Evolutionary conservation across 441 rosid species (phyloP).

Genomic region (Pelargonium australe): DNA sequence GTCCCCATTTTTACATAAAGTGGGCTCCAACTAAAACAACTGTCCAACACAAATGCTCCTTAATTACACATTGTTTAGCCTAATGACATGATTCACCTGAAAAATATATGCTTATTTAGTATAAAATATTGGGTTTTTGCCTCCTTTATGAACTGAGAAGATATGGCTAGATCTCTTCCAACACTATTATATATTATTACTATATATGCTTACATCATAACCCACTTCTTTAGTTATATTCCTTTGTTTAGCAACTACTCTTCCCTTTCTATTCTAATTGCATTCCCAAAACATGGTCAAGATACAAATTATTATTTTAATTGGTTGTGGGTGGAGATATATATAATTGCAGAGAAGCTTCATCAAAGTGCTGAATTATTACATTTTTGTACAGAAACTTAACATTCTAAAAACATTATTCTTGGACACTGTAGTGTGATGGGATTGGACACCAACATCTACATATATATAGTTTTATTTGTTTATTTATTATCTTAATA

Average conservation of each 20-base stretch:
- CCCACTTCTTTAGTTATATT: slow-evolving; percentile 57
- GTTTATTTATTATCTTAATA: slow-evolving; percentile 13
- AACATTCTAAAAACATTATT: slow-evolving; percentile 23
- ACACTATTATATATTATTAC: slow-evolving; percentile 34
- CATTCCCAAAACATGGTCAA: slow-evolving; percentile 43
- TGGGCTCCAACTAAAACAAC: slow-evolving; percentile 46
- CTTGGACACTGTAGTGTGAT: slow-evolving; percentile 31
- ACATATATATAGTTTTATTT: slow-evolving; percentile 9
- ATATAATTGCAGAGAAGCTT: slow-evolving; percentile 38
- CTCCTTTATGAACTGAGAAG: slow-evolving; percentile 40
- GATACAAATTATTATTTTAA: slow-evolving; percentile 19
- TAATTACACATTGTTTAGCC: not conserved
- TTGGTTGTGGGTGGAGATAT: slow-evolving; percentile 33
- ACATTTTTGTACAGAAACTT: slow-evolving; percentile 33
- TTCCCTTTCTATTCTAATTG: slow-evolving; percentile 28
- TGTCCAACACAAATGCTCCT: slow-evolving; percentile 44
- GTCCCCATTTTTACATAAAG: slow-evolving; percentile 33
- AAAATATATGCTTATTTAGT: slow-evolving; percentile 37
- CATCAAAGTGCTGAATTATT: slow-evolving; percentile 41
- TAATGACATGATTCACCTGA: slow-evolving; percentile 50
- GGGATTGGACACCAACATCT: slow-evolving; percentile 37
- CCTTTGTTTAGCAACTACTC: slow-evolving; percentile 53
- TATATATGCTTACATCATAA: slow-evolving; percentile 61
- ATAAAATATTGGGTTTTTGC: slow-evolving; percentile 40
- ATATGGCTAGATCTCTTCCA: slow-evolving; percentile 66